Conservation (phyloP, 78 protist species). For the Creolimax fragrantissima region DNA sequence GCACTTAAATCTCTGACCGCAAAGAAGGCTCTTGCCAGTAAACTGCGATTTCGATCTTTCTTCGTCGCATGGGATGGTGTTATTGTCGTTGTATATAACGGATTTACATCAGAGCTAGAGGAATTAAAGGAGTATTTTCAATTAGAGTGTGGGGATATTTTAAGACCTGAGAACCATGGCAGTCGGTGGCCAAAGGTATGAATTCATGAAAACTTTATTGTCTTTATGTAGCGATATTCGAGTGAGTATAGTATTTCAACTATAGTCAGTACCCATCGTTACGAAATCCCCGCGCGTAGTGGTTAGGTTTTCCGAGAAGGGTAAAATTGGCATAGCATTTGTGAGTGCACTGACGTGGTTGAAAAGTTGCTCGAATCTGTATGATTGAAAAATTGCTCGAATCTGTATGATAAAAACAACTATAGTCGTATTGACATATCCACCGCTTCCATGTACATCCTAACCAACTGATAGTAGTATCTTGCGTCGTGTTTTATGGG, state of each 20-base stretch:
- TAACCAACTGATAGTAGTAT: too few relatives aligned
- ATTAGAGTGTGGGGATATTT: not conserved
- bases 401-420: not conserved
- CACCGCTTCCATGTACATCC: too few relatives aligned
- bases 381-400: not conserved
- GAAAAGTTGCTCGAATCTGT: not conserved
- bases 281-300: too few relatives aligned
- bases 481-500: too few relatives aligned
- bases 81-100: not conserved
- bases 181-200: not conserved
- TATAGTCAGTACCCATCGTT: too few relatives aligned
- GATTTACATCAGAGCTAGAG: not conserved
- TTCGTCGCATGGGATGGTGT: not conserved
- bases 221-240: not conserved
- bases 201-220: not conserved
- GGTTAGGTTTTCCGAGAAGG: not conserved
- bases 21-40: too few relatives aligned
- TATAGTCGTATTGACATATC: too few relatives aligned
- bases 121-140: not conserved
- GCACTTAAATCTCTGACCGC: too few relatives aligned
- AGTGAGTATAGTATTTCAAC: not conserved
- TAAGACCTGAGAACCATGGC: not conserved
- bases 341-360: not conserved
- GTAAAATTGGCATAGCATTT: not conserved
- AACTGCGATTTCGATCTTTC: not conserved